Base-by-base conservation (phyloP, 306 rosid genomes). In the Vachellia collinsii region DNA sequence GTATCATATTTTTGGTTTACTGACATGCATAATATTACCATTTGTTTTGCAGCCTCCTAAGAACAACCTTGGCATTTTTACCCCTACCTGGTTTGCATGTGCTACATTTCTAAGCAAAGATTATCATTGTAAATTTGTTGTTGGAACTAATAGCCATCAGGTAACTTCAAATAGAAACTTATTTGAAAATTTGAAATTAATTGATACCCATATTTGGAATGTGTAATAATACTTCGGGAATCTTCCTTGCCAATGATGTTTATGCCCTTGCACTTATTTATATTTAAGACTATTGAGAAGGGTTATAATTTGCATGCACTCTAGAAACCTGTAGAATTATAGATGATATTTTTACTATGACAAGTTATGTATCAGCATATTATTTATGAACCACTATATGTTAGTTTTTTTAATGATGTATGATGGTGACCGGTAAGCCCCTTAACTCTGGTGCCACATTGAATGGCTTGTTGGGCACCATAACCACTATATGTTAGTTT, bases 71-170 rank as follows among this genome's bases (percentile, higher is more conserved):
- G 97, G 90, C 61, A 93, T 96, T 84, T 96, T 96, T 78, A 92
- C 93, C 66, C 98, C 97, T 65, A 90, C 99, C 50, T 96, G 97
- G 92, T 93, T 93, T 81, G 90, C 99, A 63, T 88, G 94, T 86
- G 89, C 92, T 50, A 81, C 97, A 17, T 96, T 90, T 87, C 86
- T 96, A 63, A 74, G 85, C 77, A 89, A 88, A 85, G 92, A 92
- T 83, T 94, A 93, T 83, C 97, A 96, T 77, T 89, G 93, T 14
- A 96, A 93, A 84, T 85, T 96, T 90, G 98, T 89, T 63, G 94
- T 94, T 29, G 99, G 99, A 72, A 93, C 97, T 41, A 90, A 86
- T 85, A 85, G 73, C 82, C 99, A 93, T 89, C 94, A 93, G 98
- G 98, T 95, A 86, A 69, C 70, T 76, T 80, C 62, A 75, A 38